Percentiles rank a stretch among this genome's conserved stretches.
These are phyloP conservation scores for Biancaea sappan DNA, from an alignment of 306 rosid genomes.

Conservation along the genomic window DNA sequence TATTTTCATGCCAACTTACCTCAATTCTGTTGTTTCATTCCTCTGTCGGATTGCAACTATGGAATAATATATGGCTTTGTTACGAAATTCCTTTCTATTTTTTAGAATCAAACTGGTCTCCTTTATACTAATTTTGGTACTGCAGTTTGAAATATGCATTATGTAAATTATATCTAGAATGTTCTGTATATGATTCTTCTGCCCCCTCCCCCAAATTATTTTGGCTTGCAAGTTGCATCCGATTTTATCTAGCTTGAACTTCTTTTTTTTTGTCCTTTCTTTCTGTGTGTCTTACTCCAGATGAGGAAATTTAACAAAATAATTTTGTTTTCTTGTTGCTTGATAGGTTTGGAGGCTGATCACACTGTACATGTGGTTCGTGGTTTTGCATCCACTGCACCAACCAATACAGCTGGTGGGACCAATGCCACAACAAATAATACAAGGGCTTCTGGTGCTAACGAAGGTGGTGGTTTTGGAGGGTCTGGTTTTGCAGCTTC, in stretches of 20 bases:
- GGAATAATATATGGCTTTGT: not conserved
- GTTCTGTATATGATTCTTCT: not conserved
- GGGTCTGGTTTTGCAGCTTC: constrained; percentile 62
- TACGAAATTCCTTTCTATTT: not conserved
- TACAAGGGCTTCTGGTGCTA: constrained; percentile 45
- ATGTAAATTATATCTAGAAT: not conserved
- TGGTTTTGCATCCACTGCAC: constrained; percentile 38
- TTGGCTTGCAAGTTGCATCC: not conserved
- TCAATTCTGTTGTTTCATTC: not conserved
- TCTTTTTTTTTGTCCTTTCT: not conserved
- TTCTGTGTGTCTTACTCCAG: not conserved
- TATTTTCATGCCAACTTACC: not conserved
- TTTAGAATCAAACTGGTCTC: not conserved
- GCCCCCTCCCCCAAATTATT: too few species aligned
- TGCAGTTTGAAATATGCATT: not conserved
- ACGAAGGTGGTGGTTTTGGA: constrained; percentile 59
- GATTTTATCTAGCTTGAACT: not conserved
- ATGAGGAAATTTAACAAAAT: not conserved
- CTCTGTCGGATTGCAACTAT: not conserved
- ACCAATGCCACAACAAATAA: constrained; percentile 43
- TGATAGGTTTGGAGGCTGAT: constrained; percentile 56
- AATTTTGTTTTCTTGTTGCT: not conserved
- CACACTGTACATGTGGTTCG: constrained; percentile 60
- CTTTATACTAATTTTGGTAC: not conserved
- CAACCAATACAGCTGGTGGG: constrained; percentile 32